Evolutionary conservation across 2,329 filamentous ascomycete species (phyloP), one percentile per base, ranked within the genome.

Genomic region (Macrophomina phaseolina): DNA sequence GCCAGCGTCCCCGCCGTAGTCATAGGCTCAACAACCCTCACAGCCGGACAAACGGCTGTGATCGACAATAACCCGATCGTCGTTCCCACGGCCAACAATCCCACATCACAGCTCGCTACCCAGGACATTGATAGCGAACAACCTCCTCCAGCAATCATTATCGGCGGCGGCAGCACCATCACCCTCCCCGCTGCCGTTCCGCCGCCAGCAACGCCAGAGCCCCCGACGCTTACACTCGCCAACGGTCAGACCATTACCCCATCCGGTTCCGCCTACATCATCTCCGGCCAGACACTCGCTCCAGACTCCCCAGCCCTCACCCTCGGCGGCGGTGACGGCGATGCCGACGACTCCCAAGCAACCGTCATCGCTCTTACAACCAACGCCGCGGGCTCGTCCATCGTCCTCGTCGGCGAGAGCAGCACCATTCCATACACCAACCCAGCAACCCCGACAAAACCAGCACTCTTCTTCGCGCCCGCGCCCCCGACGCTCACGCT

Each of bases 271-370:
- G 51, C 30, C 51, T 34, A 55, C 51, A 55, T 55, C 28, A 5
- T 55, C 30, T 55, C 51, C 51, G 51, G 51, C 51, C 28, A 32
- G 16, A 55, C 51, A 8, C 46, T 49, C 46, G 46, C 46, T n/a
- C 46, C 46, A 14, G 46, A 49, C 46, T 49, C 46, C n/a, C 46
- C 46, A 5, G 18, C 46, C 46, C 46, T 49, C 46, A 49, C 46
- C 18, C 46, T 49, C 46, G 4, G 46, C 46, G 46, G 46, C 18
- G 4, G 46, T n/a, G 46, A 16, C 18, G 11, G 36, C 36, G 36
- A 1, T 4, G 36, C n/a, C 46, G 46, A 8, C 45, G 14, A 12
- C n/a, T n/a, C n/a, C 46, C 5, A 14, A 0, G 18, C 18, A 14
- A 49, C 46, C 46, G 9, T 49, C n/a, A 49, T 49, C 46, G 46